Evolutionary conservation across 805 yeast species (phyloP).

Genomic region (Yarrowia alimentaria): DNA sequence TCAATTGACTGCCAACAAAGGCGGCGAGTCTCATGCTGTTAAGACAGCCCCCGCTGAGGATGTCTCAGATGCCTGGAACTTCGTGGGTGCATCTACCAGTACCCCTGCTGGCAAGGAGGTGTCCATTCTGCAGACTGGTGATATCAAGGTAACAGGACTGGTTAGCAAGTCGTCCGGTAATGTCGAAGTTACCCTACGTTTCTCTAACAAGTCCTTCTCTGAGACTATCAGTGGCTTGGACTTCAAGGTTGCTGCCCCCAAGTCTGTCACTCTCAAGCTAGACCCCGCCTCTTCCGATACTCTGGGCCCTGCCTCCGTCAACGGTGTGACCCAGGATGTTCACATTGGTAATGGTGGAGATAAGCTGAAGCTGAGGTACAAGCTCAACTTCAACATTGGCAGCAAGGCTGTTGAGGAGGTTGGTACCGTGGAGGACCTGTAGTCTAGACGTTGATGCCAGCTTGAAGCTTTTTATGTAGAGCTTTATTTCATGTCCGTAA

Average conservation of each 20-base stretch:
- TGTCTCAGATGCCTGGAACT: constrained; percentile 18
- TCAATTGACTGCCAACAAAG: constrained; percentile 25
- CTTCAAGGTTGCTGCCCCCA: constrained; percentile 71
- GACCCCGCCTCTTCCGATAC: constrained; percentile 59
- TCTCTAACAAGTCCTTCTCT: constrained; percentile 48
- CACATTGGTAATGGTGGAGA: constrained; percentile 32
- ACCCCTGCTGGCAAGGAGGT: constrained; percentile 1
- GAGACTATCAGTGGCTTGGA: constrained; percentile 51
- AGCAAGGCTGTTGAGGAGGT: constrained; percentile 54
- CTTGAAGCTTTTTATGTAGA: no score
- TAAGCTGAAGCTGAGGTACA: constrained; percentile 74
- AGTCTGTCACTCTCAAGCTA: constrained; percentile 54
- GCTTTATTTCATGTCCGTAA: constrained; percentile 14
- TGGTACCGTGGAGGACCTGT: constrained; percentile 47
- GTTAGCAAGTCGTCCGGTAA: constrained; percentile 42
- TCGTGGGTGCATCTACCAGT: constrained; percentile 14
- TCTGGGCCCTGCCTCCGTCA: constrained; percentile 48
- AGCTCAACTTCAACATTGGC: constrained; percentile 53
- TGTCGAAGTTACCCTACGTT: constrained; percentile 48
- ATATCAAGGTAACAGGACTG: constrained; percentile 13
- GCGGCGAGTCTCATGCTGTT: constrained; percentile 12
- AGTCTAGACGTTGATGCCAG: neutral
- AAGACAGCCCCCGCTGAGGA: constrained; percentile 23
- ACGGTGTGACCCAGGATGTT: constrained; percentile 56
- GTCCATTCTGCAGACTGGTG: constrained; percentile 9